Conservation (phyloP, 2,329 filamentous ascomycete species). For the Ophiocordyceps camponoti-rufipedis region DNA sequence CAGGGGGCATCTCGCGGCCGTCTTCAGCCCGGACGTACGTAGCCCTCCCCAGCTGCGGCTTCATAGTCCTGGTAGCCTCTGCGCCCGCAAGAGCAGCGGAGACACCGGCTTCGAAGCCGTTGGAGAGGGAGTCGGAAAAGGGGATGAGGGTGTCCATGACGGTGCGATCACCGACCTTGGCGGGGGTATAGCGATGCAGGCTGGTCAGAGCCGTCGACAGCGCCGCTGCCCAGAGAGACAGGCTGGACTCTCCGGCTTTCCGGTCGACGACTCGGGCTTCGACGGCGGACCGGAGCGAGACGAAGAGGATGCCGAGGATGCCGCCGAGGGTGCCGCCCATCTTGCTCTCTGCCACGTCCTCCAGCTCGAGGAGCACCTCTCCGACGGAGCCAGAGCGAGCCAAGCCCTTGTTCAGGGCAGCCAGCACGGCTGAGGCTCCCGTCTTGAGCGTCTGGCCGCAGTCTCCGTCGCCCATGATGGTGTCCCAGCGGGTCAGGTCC, state of each 20-base stretch:
- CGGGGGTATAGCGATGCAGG: slow-evolving; percentile 32
- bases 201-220: slow-evolving; percentile 24
- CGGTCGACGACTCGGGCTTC: slow-evolving; percentile 16
- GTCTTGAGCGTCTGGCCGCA: slow-evolving; percentile 44
- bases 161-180: slow-evolving; percentile 35
- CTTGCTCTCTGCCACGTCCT: slow-evolving; percentile 35
- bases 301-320: slow-evolving; percentile 35
- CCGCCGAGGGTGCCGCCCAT: slow-evolving; percentile 36
- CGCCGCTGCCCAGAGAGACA: slow-evolving; percentile 22
- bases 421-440: slow-evolving; percentile 28
- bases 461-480: slow-evolving; percentile 46
- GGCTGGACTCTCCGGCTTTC: slow-evolving; percentile 12
- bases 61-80: slow-evolving; percentile 45
- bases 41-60: slow-evolving; percentile 45
- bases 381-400: slow-evolving; percentile 24
- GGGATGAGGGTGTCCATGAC: slow-evolving; percentile 39
- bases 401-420: slow-evolving; percentile 24
- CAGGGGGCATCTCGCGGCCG: slow-evolving; percentile 36
- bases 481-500: slow-evolving; percentile 44
- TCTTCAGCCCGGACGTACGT: slow-evolving; percentile 46
- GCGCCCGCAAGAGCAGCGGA: slow-evolving; percentile 40
- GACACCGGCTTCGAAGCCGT: slow-evolving; percentile 36
- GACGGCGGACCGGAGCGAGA: slow-evolving; percentile 24
- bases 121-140: slow-evolving; percentile 28
- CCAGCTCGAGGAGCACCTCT: slow-evolving; percentile 27